Evolutionary conservation across 805 yeast species (phyloP), one percentile per base, ranked within the genome.

Genomic region (Metschnikowia lachancei): DNA sequence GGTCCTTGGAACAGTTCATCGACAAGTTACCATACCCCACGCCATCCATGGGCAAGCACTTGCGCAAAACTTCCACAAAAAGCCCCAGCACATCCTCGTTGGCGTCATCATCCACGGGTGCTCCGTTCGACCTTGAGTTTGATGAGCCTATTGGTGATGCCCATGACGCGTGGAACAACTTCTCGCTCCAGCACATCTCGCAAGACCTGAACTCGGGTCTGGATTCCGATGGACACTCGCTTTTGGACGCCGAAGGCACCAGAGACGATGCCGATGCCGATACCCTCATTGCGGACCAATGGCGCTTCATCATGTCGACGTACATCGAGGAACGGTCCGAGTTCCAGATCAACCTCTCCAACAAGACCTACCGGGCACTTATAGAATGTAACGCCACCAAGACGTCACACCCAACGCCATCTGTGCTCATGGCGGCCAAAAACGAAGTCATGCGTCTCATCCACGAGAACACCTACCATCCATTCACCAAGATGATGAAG

Each of bases 321-420:
- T 79, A 70, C 55, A 67, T 80, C 33, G 46, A 52, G 11, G 65
- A 63, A 12, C 68, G 75, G 45, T 66, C 83, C 1, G 70, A 73
- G 2, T 65, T 64, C 34, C 81, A 80, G 57, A 68, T 80, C 48
- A 80, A 79, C 57, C 51, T 80, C 19, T 74, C 81, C 0, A 57
- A 65, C 48, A 63, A 66, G 7, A 62, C 75, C 2, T 65, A 60
- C 49, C 58, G 64, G 13, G 52, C 55, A 11, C 56, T 69, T 34
- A 34, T 62, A 29, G 47, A 42, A 11, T 57, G 52, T 17, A 44
- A 58, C 22, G 39, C 45, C 10, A 17, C 30, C 10, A 32, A 26
- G 10, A 46, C 63, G 10, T 45, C 55, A 40, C 52, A 67, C 11
- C 69, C 65, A 38, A 49, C 50, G 20, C 74, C 73, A 1, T 24